phyloP scores from a whole-genome alignment of 2,329 filamentous ascomycete species.

The Blastomyces silverae region DNA sequence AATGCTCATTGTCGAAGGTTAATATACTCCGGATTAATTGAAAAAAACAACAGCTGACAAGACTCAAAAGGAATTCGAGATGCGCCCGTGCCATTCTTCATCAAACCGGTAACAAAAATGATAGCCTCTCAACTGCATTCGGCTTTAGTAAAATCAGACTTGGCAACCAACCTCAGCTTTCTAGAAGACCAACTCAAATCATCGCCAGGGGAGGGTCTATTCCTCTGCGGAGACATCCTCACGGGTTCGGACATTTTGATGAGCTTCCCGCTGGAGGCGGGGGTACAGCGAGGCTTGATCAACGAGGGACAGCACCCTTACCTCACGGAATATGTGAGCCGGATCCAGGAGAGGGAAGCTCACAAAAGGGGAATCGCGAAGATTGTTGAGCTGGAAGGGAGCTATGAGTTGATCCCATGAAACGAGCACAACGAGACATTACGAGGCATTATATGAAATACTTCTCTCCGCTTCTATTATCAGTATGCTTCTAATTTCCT shows the following conservation, averaged over 20 bases:
- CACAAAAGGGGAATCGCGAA: constrained; percentile 29
- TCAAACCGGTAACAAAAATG: constrained; percentile 55
- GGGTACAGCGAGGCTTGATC: constrained; percentile 30
- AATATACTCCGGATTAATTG: background rate
- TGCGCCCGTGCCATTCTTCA: constrained; percentile 59
- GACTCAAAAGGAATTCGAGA: constrained; percentile 39
- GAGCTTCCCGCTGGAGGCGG: constrained; percentile 42
- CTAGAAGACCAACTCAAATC: constrained; percentile 42
- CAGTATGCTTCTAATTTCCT: no score
- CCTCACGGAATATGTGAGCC: constrained; percentile 26
- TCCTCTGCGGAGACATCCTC: constrained; percentile 40
- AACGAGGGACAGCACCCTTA: constrained; percentile 34
- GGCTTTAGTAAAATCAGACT: constrained; percentile 37
- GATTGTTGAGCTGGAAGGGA: constrained; percentile 28
- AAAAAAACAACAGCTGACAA: background rate
- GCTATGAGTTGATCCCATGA: constrained; percentile 4
- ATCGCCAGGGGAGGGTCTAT: constrained; percentile 35
- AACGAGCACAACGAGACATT: background rate
- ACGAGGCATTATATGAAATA: background rate
- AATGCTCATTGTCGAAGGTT: constrained; percentile 52
- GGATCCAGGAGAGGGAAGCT: constrained; percentile 28
- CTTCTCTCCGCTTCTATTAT: background rate
- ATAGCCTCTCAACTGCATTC: constrained; percentile 46
- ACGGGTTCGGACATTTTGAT: constrained; percentile 45
- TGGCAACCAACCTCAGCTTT: constrained; percentile 40